These are phyloP conservation scores for Phytophthora uliginosa DNA, from an alignment of 352 stramenopile genomes.

Conservation along the genomic window DNA sequence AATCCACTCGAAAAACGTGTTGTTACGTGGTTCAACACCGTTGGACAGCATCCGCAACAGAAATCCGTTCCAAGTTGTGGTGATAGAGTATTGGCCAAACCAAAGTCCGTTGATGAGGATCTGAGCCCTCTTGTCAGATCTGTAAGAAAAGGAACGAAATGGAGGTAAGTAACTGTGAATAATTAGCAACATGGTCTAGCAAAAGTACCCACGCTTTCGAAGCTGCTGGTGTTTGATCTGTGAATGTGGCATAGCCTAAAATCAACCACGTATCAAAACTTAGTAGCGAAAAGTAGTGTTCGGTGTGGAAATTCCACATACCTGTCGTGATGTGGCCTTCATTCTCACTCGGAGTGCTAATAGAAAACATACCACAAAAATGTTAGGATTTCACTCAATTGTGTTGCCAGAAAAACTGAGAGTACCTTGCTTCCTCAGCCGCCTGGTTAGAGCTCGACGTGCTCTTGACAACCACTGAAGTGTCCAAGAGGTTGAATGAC, in stretches of 20 bases:
- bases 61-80: constrained; percentile 61
- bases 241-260: constrained; percentile 54
- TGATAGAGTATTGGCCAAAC: constrained; percentile 72
- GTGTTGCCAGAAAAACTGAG: not conserved
- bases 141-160: constrained; percentile 2
- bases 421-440: constrained; percentile 22
- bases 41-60: constrained; percentile 67
- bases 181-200: not conserved
- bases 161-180: not conserved
- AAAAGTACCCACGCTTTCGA: constrained; percentile 33
- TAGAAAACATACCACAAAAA: constrained; percentile 1
- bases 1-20: constrained; percentile 68
- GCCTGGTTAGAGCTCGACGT: constrained; percentile 1
- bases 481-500: constrained; percentile 32
- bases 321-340: constrained; percentile 29
- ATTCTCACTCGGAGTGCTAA: constrained; percentile 13
- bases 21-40: constrained; percentile 72
- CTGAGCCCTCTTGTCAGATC: constrained; percentile 53
- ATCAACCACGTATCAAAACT: constrained; percentile 1
- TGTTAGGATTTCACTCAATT: not conserved
- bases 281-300: not conserved
- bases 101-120: constrained; percentile 66
- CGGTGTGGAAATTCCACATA: constrained; percentile 1
- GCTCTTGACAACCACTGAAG: constrained; percentile 14
- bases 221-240: constrained; percentile 22